phyloP scores from a whole-genome alignment of 371 early-diverging fungal genomes.

The Choanephora cucurbitarum region DNA sequence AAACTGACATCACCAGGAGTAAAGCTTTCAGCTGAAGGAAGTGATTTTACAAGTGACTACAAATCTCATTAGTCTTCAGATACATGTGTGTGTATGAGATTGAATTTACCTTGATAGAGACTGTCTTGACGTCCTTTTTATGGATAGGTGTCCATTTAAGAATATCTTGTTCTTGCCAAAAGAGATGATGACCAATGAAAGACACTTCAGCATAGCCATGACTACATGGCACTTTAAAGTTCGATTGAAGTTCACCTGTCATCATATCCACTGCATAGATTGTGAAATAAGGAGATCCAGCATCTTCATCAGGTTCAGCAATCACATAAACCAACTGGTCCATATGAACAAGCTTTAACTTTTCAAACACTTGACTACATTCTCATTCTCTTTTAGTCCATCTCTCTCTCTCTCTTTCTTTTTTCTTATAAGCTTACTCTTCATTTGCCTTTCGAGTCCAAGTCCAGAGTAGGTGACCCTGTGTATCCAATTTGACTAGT shows the following conservation, averaged over 20 bases:
- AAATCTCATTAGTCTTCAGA: background rate
- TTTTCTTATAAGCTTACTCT: constrained; percentile 23
- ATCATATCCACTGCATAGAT: constrained; percentile 17
- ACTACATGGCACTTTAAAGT: constrained; percentile 19
- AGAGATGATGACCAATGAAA: constrained; percentile 25
- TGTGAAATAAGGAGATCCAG: constrained; percentile 11
- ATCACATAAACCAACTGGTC: constrained; percentile 20
- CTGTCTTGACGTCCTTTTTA: constrained; percentile 24
- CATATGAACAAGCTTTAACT: constrained; percentile 9
- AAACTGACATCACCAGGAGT: constrained; percentile 13
- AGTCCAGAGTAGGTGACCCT: constrained; percentile 28
- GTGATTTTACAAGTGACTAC: constrained; percentile 12
- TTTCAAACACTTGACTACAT: constrained; percentile 12
- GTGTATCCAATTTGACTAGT: constrained; percentile 13
- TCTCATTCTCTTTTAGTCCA: too few species aligned
- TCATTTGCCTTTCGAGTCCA: constrained; percentile 14
- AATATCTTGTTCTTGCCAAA: constrained; percentile 40
- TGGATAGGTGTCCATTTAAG: constrained; percentile 41
- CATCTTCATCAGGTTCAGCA: constrained; percentile 16
- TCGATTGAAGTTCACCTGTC: constrained; percentile 19
- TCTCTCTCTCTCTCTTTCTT: too few species aligned
- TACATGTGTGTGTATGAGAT: background rate
- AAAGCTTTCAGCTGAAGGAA: constrained; percentile 20
- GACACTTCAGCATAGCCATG: constrained; percentile 16
- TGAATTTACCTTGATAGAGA: constrained; percentile 24